A percentile compares a stretch with the other conserved stretches of the same genome.
phyloP scores from a whole-genome alignment of 768 basidiomycete genomes.

The Agrocybe chaxingu region DNA sequence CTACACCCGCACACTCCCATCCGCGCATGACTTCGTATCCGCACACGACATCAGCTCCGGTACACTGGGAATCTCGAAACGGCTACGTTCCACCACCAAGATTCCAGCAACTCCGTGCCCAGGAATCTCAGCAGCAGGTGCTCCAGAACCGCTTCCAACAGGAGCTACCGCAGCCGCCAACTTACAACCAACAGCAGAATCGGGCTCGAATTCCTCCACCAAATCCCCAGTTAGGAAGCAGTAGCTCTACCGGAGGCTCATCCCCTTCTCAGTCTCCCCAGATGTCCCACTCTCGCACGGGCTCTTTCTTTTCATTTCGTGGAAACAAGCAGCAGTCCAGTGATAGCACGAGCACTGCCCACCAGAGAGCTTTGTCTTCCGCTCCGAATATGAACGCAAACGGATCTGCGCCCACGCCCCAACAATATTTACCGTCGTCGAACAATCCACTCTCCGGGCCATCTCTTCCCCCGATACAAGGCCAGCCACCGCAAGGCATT shows the following conservation, averaged over 20 bases:
- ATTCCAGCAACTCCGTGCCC: constrained; percentile 24
- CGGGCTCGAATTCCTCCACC: constrained; percentile 8
- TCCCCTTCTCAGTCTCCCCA: constrained; percentile 8
- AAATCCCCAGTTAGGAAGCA: constrained; percentile 2
- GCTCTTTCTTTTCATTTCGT: constrained; percentile 66
- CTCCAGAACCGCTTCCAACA: constrained; percentile 7
- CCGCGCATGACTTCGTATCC: constrained; percentile 23
- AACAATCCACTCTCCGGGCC: constrained; percentile 5
- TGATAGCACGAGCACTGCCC: constrained; percentile 17
- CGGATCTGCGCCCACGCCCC: constrained; percentile 2
- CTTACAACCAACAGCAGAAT: constrained; percentile 1
- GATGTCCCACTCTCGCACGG: constrained; percentile 47
- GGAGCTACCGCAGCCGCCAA: constrained; percentile 9
- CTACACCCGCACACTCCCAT: constrained; percentile 4
- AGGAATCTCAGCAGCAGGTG: constrained; percentile 15
- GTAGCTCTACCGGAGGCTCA: background rate
- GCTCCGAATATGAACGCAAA: constrained; percentile 2
- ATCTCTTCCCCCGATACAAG: constrained; percentile 5
- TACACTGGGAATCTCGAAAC: constrained; percentile 22
- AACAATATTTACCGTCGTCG: constrained; percentile 12
- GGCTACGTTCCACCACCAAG: constrained; percentile 28
- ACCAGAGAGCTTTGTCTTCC: constrained; percentile 12
- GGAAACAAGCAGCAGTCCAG: constrained; percentile 28
- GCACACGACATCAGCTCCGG: constrained; percentile 20
- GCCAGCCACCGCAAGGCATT: constrained; percentile 15